Conservation (phyloP, 805 yeast genomes). For the Yarrowia keelungensis region DNA sequence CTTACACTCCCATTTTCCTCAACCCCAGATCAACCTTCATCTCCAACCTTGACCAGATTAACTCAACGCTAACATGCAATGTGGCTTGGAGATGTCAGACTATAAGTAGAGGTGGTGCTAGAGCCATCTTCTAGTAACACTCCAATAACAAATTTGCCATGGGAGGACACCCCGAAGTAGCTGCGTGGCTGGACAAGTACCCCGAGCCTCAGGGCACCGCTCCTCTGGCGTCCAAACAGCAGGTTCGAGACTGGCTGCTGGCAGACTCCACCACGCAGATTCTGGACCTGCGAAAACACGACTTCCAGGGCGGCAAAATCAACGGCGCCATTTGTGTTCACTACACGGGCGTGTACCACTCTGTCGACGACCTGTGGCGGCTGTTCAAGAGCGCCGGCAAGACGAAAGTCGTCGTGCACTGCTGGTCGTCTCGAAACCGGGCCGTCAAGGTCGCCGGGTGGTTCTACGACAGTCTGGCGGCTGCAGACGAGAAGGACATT, state of each 20-base stretch:
- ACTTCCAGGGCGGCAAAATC: conserved; percentile 45
- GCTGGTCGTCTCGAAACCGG: conserved; percentile 43
- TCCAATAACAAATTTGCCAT: neutral
- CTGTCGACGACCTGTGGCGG: conserved; percentile 41
- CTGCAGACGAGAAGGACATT: conserved; percentile 38
- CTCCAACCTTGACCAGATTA: no score
- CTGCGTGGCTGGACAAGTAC: conserved; percentile 31
- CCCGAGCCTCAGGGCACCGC: conserved; percentile 32
- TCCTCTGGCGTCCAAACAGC: conserved; percentile 41
- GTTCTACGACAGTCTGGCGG: conserved; percentile 43
- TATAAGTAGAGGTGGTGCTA: no score
- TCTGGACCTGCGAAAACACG: conserved; percentile 44
- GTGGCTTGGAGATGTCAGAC: no score
- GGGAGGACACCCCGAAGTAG: conserved; percentile 36
- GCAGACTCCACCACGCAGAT: conserved; percentile 40
- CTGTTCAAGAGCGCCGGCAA: conserved; percentile 43
- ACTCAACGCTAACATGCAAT: no score
- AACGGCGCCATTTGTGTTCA: conserved; percentile 42
- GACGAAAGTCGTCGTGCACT: conserved; percentile 43
- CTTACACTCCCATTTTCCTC: no score
- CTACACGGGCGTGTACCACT: conserved; percentile 40
- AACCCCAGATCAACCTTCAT: no score
- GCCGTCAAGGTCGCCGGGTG: conserved; percentile 44
- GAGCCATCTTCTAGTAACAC: no score
- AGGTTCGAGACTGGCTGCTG: conserved; percentile 41